Evolutionary conservation across 495 filamentous ascomycete genomes (phyloP).

Genomic region (Aspergillus avenaceus): DNA sequence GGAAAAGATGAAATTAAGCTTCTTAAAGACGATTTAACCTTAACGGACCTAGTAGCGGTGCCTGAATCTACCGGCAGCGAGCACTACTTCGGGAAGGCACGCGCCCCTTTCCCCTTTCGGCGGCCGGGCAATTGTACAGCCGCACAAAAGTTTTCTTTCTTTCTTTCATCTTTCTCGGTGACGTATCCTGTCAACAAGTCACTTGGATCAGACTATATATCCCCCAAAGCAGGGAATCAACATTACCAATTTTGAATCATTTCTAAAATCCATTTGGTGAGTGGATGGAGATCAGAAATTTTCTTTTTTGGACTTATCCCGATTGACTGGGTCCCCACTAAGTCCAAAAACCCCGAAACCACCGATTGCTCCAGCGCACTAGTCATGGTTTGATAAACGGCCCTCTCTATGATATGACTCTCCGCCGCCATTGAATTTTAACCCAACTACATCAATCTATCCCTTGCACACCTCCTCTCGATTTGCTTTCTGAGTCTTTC

Average conservation of each 20-base stretch:
- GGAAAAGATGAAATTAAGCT: too few species aligned
- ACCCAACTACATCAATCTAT: constrained; percentile 5
- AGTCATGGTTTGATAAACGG: constrained; percentile 17
- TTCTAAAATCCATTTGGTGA: too few species aligned
- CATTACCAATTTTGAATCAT: too few species aligned
- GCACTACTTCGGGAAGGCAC: neutral
- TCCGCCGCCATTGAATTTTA: constrained; percentile 18
- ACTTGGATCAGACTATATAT: too few species aligned
- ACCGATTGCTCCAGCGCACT: constrained; percentile 6
- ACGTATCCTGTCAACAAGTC: neutral
- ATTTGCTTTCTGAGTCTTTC: constrained; percentile 19
- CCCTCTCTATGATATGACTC: constrained; percentile 15
- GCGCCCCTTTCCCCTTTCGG: constrained; percentile 1
- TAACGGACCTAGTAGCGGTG: neutral
- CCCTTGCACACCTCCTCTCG: constrained; percentile 14
- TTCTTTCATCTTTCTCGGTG: neutral
- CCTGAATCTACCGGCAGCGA: constrained; percentile 6
- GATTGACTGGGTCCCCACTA: constrained; percentile 8
- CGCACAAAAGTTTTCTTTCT: neutral
- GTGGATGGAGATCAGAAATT: neutral
- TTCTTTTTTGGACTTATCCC: constrained; percentile 3
- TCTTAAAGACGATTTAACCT: neutral
- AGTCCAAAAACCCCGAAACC: neutral
- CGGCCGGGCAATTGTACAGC: neutral
- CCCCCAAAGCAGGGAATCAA: too few species aligned